Percentiles rank a stretch among this genome's conserved stretches.
These are phyloP conservation scores for Penicillium fimorum DNA, from an alignment of 495 filamentous ascomycete species.

Conservation along the genomic window DNA sequence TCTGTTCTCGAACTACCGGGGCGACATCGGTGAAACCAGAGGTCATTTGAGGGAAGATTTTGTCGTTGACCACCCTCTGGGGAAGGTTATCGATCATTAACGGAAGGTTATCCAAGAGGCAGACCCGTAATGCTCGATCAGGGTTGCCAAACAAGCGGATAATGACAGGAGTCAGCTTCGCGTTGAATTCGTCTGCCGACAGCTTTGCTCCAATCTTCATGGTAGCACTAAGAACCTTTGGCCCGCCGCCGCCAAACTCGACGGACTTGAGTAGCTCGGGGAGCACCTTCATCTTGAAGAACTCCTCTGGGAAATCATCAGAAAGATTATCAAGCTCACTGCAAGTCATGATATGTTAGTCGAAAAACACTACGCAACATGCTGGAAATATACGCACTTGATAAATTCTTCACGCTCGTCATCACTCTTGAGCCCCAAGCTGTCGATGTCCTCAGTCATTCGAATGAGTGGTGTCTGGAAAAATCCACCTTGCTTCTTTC, in stretches of 20 bases:
- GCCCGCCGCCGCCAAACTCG: slow-evolving; percentile 93
- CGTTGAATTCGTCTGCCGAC: slow-evolving; percentile 84
- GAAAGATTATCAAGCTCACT: slow-evolving; percentile 83
- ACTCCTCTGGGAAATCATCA: slow-evolving; percentile 95
- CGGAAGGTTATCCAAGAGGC: slow-evolving; percentile 83
- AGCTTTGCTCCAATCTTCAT: slow-evolving; percentile 88
- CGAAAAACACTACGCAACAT: background rate
- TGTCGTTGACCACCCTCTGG: slow-evolving; percentile 90
- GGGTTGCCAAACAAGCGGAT: slow-evolving; percentile 86
- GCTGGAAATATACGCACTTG: slow-evolving; percentile 46
- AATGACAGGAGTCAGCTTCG: slow-evolving; percentile 78
- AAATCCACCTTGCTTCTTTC: slow-evolving; percentile 75
- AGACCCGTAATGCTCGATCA: slow-evolving; percentile 89
- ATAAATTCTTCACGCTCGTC: slow-evolving; percentile 82
- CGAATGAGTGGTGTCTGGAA: slow-evolving; percentile 92
- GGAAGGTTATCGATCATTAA: slow-evolving; percentile 88
- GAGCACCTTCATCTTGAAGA: slow-evolving; percentile 94
- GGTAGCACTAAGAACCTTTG: slow-evolving; percentile 83
- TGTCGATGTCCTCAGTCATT: slow-evolving; percentile 87
- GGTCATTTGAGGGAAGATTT: slow-evolving; percentile 92
- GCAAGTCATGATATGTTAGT: slow-evolving; percentile 10
- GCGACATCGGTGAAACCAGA: slow-evolving; percentile 91
- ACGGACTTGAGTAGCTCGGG: slow-evolving; percentile 96
- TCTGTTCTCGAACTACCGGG: slow-evolving; percentile 91
- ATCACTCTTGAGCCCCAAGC: slow-evolving; percentile 81